phyloP scores from a whole-genome alignment of 2,329 filamentous ascomycete genomes.

The Cordyceps fumosorosea region DNA sequence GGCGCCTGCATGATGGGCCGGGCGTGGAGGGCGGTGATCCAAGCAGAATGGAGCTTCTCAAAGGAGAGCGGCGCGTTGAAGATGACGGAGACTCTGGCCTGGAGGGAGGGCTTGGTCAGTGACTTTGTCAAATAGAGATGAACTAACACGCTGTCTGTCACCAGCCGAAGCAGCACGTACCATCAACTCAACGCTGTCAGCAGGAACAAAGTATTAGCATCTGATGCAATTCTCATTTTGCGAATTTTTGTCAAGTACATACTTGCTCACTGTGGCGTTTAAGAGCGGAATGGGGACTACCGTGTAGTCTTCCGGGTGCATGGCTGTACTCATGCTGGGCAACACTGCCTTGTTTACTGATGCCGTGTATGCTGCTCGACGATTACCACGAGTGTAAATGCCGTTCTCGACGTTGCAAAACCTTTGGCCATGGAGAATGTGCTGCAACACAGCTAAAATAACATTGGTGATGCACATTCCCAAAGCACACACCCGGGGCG shows the following conservation, averaged over 20 bases:
- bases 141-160: not conserved
- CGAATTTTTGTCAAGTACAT: not conserved
- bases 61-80: conserved; percentile 1
- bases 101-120: not conserved
- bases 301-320: not conserved
- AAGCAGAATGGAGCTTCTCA: not conserved
- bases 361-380: not conserved
- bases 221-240: not conserved
- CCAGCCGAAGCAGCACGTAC: not conserved
- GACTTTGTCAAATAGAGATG: not conserved
- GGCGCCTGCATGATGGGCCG: not conserved
- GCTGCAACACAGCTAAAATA: not conserved
- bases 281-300: not conserved
- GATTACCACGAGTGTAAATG: not conserved
- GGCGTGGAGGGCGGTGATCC: not conserved
- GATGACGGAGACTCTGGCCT: not conserved
- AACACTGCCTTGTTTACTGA: not conserved
- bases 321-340: not conserved
- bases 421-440: not conserved
- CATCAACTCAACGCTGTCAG: not conserved
- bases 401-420: no score
- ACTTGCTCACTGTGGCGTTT: not conserved
- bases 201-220: not conserved
- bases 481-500: not conserved
- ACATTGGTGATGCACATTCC: no score